Evolutionary conservation across 768 basidiomycete species (phyloP).

Genomic region (Dioszegia hungarica): DNA sequence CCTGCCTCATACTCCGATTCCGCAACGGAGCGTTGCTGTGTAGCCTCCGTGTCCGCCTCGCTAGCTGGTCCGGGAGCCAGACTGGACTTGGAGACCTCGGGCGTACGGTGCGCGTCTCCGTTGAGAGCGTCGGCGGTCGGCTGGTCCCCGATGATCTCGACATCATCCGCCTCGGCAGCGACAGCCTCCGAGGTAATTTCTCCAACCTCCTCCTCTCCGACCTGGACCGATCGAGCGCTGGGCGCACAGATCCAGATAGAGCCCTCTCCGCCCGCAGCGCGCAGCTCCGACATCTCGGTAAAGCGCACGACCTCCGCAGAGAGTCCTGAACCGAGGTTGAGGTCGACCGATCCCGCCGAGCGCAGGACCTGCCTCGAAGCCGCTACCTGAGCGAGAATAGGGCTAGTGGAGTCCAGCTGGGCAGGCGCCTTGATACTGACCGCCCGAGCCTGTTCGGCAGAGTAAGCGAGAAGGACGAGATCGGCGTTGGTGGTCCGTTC

Average conservation of each 20-base stretch:
- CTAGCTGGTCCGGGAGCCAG: too few relatives aligned
- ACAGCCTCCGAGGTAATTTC: neutral
- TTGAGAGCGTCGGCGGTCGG: neutral
- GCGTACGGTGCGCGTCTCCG: too few relatives aligned
- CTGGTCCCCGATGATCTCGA: neutral
- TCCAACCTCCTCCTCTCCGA: constrained; percentile 19
- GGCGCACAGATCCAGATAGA: constrained; percentile 23
- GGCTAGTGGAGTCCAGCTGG: neutral
- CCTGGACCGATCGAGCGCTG: neutral
- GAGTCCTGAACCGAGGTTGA: constrained; percentile 4
- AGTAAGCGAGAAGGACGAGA: neutral
- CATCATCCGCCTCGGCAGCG: neutral
- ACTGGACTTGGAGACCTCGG: too few relatives aligned
- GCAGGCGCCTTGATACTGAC: neutral
- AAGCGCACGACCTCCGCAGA: constrained; percentile 8
- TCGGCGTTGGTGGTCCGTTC: neutral
- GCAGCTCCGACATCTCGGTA: constrained; percentile 10
- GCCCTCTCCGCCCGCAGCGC: constrained; percentile 8
- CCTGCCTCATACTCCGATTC: constrained; percentile 1
- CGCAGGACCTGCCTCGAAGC: neutral
- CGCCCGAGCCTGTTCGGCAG: neutral
- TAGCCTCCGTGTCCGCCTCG: neutral
- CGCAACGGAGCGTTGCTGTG: neutral
- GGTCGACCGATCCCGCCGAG: neutral
- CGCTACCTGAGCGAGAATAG: neutral